Conservation (phyloP, 805 yeast genomes). For the Candida tallmaniae region DNA sequence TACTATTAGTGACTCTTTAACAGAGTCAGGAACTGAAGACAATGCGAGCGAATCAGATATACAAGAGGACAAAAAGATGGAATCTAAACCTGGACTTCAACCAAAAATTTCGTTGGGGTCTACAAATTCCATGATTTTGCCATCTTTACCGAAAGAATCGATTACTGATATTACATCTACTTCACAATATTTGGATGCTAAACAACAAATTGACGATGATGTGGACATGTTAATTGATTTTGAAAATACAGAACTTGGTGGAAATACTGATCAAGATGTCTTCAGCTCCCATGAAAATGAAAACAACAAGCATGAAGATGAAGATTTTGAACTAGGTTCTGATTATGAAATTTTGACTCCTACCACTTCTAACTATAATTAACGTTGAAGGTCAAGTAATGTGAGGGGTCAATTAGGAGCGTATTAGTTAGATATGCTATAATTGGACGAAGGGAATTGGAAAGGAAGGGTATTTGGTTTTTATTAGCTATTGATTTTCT, state of each 20-base stretch:
- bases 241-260: conserved; percentile 3
- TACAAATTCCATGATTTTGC: conserved; percentile 26
- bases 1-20: not conserved
- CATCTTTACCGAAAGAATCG: conserved; percentile 26
- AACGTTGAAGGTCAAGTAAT: no score
- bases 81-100: conserved; percentile 1
- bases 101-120: conserved; percentile 10
- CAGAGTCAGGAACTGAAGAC: conserved; percentile 5
- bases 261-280: conserved; percentile 10
- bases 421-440: no score
- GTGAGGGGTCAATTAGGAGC: no score
- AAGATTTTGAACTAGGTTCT: conserved; percentile 23
- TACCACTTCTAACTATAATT: conserved; percentile 7
- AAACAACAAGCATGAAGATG: conserved; percentile 25
- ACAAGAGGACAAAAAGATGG: not conserved
- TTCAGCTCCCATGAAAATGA: conserved; percentile 21
- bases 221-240: conserved; percentile 3
- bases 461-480: no score
- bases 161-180: conserved; percentile 9
- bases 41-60: no score
- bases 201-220: conserved; percentile 6
- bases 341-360: conserved; percentile 37
- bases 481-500: no score
- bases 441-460: no score
- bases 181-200: conserved; percentile 21